phyloP scores from a whole-genome alignment of 305 asterid species.

The Fraxinus baroniana region DNA sequence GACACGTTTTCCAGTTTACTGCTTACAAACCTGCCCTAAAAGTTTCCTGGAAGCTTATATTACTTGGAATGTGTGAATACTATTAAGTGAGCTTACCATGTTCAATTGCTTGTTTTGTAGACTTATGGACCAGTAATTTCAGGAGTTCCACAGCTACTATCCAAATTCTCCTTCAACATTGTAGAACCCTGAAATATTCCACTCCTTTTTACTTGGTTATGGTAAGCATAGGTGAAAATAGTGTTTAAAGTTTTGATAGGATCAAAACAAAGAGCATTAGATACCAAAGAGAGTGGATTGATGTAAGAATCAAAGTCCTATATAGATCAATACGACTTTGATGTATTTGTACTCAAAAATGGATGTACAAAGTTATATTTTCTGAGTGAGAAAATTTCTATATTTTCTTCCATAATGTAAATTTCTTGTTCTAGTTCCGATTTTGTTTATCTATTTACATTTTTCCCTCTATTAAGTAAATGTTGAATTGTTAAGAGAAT shows the following conservation, averaged over 20 bases:
- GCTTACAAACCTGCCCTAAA: neutral
- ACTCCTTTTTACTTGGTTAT: neutral
- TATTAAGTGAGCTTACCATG: neutral
- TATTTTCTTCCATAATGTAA: neutral
- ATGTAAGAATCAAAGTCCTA: constrained; percentile 3
- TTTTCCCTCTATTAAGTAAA: neutral
- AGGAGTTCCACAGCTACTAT: constrained; percentile 76
- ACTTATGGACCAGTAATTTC: constrained; percentile 69
- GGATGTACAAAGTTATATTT: constrained; percentile 16
- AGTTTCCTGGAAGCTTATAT: constrained; percentile 1
- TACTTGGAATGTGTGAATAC: neutral
- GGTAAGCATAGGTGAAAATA: neutral
- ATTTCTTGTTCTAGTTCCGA: neutral
- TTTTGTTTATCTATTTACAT: neutral
- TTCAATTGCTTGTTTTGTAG: constrained; percentile 37
- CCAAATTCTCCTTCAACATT: constrained; percentile 68
- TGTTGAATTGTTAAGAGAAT: neutral
- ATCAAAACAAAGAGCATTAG: constrained; percentile 4
- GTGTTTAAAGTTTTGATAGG: neutral
- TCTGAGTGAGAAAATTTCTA: neutral
- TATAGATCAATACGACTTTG: constrained; percentile 6
- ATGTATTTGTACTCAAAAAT: constrained; percentile 3
- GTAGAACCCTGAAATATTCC: constrained; percentile 37
- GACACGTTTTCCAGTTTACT: neutral
- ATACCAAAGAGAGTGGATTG: constrained; percentile 2